Conservation (phyloP, 2,329 filamentous ascomycete species). For the Aspergillus sp. region DNA sequence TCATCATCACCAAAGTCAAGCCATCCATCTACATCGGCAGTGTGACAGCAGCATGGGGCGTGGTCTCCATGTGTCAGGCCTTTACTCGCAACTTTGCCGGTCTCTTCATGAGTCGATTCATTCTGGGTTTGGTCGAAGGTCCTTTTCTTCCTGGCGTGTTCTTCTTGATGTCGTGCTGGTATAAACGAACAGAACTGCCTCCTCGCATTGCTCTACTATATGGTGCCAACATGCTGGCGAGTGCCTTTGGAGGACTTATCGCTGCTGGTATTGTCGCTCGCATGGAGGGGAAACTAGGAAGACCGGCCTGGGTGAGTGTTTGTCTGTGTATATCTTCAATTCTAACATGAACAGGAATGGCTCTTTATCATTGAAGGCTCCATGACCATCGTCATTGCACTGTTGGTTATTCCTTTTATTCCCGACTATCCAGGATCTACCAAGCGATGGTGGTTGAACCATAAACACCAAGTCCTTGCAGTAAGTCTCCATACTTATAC, state of each 20-base stretch:
- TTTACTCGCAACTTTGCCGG: slow-evolving; percentile 48
- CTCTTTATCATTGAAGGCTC: slow-evolving; percentile 20
- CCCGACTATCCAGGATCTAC: slow-evolving; percentile 6
- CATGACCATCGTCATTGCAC: slow-evolving; percentile 11
- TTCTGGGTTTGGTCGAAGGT: slow-evolving; percentile 59
- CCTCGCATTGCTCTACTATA: slow-evolving; percentile 18
- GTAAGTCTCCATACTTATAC: neutral
- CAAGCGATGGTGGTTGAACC: slow-evolving; percentile 6
- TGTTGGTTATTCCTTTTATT: slow-evolving; percentile 8
- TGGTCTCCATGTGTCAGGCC: slow-evolving; percentile 54
- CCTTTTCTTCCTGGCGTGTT: slow-evolving; percentile 49
- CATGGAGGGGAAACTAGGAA: slow-evolving; percentile 6
- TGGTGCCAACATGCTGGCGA: slow-evolving; percentile 11
- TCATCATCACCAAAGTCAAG: slow-evolving; percentile 46
- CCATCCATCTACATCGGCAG: slow-evolving; percentile 48
- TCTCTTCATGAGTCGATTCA: slow-evolving; percentile 53
- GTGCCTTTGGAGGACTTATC: slow-evolving; percentile 9
- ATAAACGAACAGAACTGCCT: slow-evolving; percentile 27
- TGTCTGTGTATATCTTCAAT: neutral
- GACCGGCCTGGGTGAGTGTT: slow-evolving; percentile 7
- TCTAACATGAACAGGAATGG: slow-evolving; percentile 8
- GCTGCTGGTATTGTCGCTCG: slow-evolving; percentile 11
- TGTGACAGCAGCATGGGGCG: slow-evolving; percentile 55
- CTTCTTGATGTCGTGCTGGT: slow-evolving; percentile 34
- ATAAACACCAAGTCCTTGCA: slow-evolving; percentile 11